Conservation (phyloP, 2,329 filamentous ascomycete genomes). For the Talaromyces atroroseus region DNA sequence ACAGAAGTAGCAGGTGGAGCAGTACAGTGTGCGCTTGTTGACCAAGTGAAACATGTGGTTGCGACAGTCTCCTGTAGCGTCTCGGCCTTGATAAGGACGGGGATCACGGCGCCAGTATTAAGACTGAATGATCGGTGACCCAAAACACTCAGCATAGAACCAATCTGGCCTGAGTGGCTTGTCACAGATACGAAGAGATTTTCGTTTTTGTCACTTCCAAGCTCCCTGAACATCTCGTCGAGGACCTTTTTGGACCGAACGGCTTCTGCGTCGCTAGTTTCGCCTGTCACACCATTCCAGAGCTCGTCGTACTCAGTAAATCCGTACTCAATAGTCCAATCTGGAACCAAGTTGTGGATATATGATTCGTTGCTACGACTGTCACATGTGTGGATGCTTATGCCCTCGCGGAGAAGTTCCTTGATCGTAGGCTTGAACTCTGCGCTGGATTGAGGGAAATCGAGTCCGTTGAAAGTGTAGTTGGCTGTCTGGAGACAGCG, state of each 20-base stretch:
- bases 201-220: conserved; percentile 12
- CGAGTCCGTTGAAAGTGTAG: conserved; percentile 46
- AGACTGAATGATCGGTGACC: conserved; percentile 43
- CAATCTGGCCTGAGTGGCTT: conserved; percentile 54
- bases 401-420: conserved; percentile 53
- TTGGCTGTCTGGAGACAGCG: conserved; percentile 53
- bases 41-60: conserved; percentile 24
- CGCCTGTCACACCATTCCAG: conserved; percentile 47
- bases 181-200: conserved; percentile 49
- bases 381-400: conserved; percentile 58
- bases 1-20: conserved; percentile 27
- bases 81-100: conserved; percentile 45
- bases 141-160: conserved; percentile 43
- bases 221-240: conserved; percentile 45
- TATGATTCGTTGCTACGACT: conserved; percentile 44
- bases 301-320: conserved; percentile 52
- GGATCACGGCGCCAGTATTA: conserved; percentile 46
- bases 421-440: conserved; percentile 51
- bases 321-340: conserved; percentile 46
- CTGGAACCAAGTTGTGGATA: conserved; percentile 46
- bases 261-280: conserved; percentile 46
- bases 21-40: conserved; percentile 27
- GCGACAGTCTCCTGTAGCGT: conserved; percentile 13
- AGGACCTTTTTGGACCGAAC: conserved; percentile 40
- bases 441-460: conserved; percentile 34